Base-by-base conservation (phyloP, 495 filamentous ascomycete species). In the Penicillium lividum region DNA sequence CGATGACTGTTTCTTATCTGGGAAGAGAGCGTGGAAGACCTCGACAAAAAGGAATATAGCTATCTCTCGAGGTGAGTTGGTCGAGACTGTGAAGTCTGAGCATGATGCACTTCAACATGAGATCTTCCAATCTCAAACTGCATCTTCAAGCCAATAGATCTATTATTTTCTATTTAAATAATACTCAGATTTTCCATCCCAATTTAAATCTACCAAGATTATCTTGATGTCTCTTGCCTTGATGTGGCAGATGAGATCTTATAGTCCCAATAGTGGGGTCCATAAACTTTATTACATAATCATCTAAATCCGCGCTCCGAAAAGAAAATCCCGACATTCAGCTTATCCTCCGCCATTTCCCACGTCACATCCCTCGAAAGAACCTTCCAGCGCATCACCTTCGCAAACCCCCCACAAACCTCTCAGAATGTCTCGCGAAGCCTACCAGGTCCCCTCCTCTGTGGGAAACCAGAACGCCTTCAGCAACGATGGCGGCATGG, bases 401-500 rank as follows among this genome's bases (percentile, higher is more conserved):
- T 31, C 46, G 46, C 27, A 49, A 31, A 27, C 46, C 22, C 22
- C 22, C 6, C 10, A 16, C 28, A 13, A n/a, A 29, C 4, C 27
- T 16, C 5, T 15, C 27, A 49, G 31, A 30, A 80, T 80, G 77
- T 80, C 77, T 64, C 77, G 77, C 60, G 77, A 80, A 77, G 71
- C 75, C 30, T 80, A 80, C 70, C 76, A 79, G 61, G 75, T 80
- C 53, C 76, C 77, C 56, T 62, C 72, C 57, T 62, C 72, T n/a
- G 67, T 69, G 53, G 68, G 69, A 57, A 44, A 51, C 54, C 70
- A 73, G 64, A 77, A 66, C 64, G 67, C 68, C 64, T 77, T 76
- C 61, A 78, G 69, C 63, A 66, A 54, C 40, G 70, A 73, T 49
- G 56, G 56, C 60, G 60, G 54, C 59, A 68, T 67, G 54, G 65